These are phyloP conservation scores for Metrosideros polymorpha DNA, from an alignment of 441 rosid genomes.

Conservation along the genomic window DNA sequence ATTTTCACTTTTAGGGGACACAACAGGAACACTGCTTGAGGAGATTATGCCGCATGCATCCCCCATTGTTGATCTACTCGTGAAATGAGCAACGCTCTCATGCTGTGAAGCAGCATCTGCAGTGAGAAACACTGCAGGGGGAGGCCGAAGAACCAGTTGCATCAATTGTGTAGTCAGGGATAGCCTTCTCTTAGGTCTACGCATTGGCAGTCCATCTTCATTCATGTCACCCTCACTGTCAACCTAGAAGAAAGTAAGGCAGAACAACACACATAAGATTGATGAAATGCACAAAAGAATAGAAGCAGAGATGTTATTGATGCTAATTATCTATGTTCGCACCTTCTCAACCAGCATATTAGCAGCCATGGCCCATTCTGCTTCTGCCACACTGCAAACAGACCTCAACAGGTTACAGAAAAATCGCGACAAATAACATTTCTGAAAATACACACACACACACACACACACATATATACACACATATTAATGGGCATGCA, in stretches of 20 bases:
- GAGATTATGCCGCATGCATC: slow-evolving; percentile 6
- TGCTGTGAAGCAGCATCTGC: slow-evolving; percentile 1
- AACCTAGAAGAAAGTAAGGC: background rate
- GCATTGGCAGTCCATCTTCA: slow-evolving; percentile 3
- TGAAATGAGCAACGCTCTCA: background rate
- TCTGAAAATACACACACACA: too few species aligned
- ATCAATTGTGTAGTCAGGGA: slow-evolving; percentile 6
- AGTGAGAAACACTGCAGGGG: slow-evolving; percentile 10
- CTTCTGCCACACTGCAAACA: slow-evolving; percentile 5
- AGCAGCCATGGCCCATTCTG: slow-evolving; percentile 7
- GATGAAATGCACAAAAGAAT: background rate
- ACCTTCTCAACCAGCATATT: slow-evolving; percentile 5
- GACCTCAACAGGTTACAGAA: background rate
- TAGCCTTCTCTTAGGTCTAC: slow-evolving; percentile 7
- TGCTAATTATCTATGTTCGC: background rate
- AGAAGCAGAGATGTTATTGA: background rate
- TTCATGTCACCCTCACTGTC: background rate
- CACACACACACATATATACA: too few species aligned
- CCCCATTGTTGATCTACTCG: slow-evolving; percentile 1
- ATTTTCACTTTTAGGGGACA: background rate
- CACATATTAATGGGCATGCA: too few species aligned
- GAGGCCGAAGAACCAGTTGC: slow-evolving; percentile 13
- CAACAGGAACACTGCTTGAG: background rate
- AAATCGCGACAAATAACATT: background rate
- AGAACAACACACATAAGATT: background rate